Conservation (phyloP, 441 rosid genomes). For the Pelargonium fulgidum region DNA sequence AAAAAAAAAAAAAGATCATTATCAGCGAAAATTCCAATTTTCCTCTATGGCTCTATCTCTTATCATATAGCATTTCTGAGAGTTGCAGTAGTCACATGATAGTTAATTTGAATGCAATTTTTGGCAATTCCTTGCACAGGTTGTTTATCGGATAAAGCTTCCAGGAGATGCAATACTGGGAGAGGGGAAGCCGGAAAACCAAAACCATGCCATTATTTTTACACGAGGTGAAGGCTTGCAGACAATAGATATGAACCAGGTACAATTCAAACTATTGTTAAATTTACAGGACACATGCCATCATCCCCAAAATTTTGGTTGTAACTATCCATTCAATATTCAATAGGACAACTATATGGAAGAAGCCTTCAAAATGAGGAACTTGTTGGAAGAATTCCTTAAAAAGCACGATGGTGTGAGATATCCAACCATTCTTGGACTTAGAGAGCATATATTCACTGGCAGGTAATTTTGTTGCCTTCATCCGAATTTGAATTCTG, state of each 20-base stretch:
- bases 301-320: neutral
- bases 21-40: neutral
- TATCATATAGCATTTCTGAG: neutral
- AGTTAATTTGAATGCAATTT: neutral
- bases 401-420: constrained; percentile 91
- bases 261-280: constrained; percentile 8
- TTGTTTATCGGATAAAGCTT: constrained; percentile 84
- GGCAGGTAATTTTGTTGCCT: constrained; percentile 54
- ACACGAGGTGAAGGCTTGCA: constrained; percentile 99
- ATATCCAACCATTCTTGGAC: constrained; percentile 86
- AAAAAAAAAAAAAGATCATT: neutral
- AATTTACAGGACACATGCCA: neutral
- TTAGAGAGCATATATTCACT: constrained; percentile 97
- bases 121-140: constrained; percentile 37
- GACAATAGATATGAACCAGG: constrained; percentile 99
- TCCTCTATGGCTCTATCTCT: neutral
- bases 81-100: neutral
- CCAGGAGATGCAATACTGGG: constrained; percentile 98
- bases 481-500: neutral
- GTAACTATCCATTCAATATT: constrained; percentile 9
- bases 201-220: constrained; percentile 93
- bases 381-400: constrained; percentile 89
- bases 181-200: constrained; percentile 99
- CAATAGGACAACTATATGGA: constrained; percentile 96
- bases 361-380: constrained; percentile 98